Evolutionary conservation across 768 basidiomycete species (phyloP).

Genomic region (Sutorius australiensis): DNA sequence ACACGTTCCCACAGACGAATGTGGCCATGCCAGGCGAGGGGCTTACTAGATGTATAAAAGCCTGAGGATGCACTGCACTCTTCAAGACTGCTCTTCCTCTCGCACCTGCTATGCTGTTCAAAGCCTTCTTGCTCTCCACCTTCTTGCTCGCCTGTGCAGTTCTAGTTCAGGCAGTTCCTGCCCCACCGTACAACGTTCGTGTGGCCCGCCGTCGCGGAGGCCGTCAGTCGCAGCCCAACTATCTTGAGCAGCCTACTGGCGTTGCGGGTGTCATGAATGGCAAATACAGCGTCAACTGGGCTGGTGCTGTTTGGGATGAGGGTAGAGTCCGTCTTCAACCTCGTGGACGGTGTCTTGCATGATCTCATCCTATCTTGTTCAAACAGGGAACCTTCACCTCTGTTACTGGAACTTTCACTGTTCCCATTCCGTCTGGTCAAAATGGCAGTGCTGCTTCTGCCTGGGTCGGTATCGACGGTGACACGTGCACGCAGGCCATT

Average conservation of each 20-base stretch:
- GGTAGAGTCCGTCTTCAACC: neutral
- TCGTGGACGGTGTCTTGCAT: neutral
- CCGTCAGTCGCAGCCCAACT: neutral
- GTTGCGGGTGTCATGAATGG: neutral
- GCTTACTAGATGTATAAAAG: neutral
- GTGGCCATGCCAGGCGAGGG: neutral
- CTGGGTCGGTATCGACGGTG: conserved; percentile 10
- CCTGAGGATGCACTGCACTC: neutral
- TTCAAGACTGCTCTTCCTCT: neutral
- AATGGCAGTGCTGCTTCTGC: neutral
- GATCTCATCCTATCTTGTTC: neutral
- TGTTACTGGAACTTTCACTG: conserved; percentile 1
- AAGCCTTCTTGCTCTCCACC: neutral
- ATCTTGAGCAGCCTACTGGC: neutral
- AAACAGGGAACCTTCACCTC: conserved; percentile 1
- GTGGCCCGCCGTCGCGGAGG: neutral
- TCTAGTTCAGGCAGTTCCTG: neutral
- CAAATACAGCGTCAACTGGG: neutral
- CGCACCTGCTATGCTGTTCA: neutral
- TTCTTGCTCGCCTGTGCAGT: neutral
- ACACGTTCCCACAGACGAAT: neutral
- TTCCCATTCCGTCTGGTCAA: neutral
- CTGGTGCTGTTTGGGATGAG: neutral
- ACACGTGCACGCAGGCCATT: neutral
- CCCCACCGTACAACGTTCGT: neutral